Evolutionary conservation across 192 early-diverging fungal species (phyloP), one percentile per base, ranked within the genome.

Genomic region (Linnemannia schmuckeri): DNA sequence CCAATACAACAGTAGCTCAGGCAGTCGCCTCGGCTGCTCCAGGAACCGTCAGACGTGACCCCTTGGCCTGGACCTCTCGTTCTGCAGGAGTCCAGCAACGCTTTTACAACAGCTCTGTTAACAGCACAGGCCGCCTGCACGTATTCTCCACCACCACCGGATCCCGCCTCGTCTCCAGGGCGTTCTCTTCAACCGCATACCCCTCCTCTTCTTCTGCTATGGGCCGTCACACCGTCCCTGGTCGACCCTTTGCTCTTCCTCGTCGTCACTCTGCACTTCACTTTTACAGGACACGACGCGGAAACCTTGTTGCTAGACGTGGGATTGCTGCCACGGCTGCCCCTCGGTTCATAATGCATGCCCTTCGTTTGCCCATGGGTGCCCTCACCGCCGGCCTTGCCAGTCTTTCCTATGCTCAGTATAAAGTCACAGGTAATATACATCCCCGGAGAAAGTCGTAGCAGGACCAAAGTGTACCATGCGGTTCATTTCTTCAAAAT

Each of bases 361-460:
- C 90, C 15, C 72, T 95, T 37, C 85, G 93, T 18, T 47, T 96
- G 12, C 94, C 94, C 22, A 78, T 93, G 5, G 89, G 91, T 37
- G 90, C 92, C 6, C 90, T 91, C 17, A 93, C 92, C 0, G 92
- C 92, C 18, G 91, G 92, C 7, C 90, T 90, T 41, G 94, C 94
- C 30, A 91, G 90, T 63, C 86, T 91, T 13, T 91, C 93, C 22
- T 90, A 93, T 74, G 92, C 93, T 3, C 90, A 94, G 55, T 93
- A 93, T 75, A 94, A 94, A 83, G 52, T 93, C 49, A 87, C 89
- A 86, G 92, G 91, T 91, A 89, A 57, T 38, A 35, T 33, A 41
- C n/a, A 57, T 27, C 9, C 30, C 61, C 61, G 8, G 61, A 35
- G 30, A 66, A 66, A 66, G 12, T 66, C 61, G 61, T 30, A 66